Conservation (phyloP, 2,329 filamentous ascomycete genomes). For the Paecilomyces sp. region DNA sequence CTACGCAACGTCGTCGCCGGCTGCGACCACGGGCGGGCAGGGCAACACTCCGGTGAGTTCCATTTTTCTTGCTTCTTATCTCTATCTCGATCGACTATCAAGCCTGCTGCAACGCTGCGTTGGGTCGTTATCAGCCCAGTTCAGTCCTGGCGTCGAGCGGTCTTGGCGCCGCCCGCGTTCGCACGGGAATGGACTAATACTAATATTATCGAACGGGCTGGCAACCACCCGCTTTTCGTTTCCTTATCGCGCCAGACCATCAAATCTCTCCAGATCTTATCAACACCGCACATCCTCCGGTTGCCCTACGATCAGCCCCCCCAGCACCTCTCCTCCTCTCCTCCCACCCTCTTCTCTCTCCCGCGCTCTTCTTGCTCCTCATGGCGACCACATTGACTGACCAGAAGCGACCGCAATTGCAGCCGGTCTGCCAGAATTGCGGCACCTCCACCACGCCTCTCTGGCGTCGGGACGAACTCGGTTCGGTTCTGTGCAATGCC, state of each 20-base stretch:
- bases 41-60: constrained; percentile 40
- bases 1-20: constrained; percentile 57
- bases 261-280: constrained; percentile 38
- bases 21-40: constrained; percentile 58
- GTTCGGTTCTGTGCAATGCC: constrained; percentile 94
- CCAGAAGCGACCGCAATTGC: constrained; percentile 53
- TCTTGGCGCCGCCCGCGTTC: constrained; percentile 24
- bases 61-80: constrained; percentile 10
- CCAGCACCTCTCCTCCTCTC: constrained; percentile 12
- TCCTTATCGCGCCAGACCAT: constrained; percentile 40
- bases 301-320: constrained; percentile 19
- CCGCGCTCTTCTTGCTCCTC: constrained; percentile 7
- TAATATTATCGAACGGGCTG: not conserved
- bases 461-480: constrained; percentile 95
- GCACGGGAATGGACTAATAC: not conserved
- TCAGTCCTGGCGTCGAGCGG: constrained; percentile 11
- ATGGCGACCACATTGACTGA: constrained; percentile 45
- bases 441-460: constrained; percentile 89
- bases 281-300: constrained; percentile 30
- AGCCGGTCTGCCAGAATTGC: constrained; percentile 97
- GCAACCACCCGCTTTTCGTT: constrained; percentile 27
- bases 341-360: constrained; percentile 8
- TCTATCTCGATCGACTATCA: not conserved
- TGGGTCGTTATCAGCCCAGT: constrained; percentile 21
- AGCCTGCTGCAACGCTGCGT: not conserved